Percentiles rank a stretch among this genome's conserved stretches.
phyloP scores from a whole-genome alignment of 2,329 filamentous ascomycete genomes.

The Akanthomyces uredinophilus region DNA sequence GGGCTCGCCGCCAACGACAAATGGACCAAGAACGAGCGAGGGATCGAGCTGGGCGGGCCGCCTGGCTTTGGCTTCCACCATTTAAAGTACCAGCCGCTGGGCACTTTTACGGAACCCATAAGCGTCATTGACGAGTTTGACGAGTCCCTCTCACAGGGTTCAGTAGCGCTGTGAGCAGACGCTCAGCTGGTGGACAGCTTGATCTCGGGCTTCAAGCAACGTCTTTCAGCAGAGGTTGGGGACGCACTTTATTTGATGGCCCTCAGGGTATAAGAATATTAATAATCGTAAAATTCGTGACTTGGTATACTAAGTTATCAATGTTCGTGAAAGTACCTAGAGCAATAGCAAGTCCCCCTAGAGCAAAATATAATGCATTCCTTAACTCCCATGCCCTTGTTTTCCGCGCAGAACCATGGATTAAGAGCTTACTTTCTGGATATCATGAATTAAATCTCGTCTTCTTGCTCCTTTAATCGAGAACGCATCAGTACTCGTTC shows the following conservation, averaged over 20 bases:
- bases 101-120: conserved; percentile 42
- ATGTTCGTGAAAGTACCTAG: no score
- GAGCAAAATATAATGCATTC: neutral
- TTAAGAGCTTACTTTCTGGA: no score
- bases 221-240: no score
- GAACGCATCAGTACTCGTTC: neutral
- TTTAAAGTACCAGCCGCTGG: conserved; percentile 42
- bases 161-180: neutral
- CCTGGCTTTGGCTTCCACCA: conserved; percentile 44
- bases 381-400: neutral
- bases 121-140: conserved; percentile 50
- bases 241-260: no score
- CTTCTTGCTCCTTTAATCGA: neutral
- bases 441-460: neutral
- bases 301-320: neutral
- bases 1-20: conserved; percentile 41
- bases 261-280: neutral
- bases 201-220: no score
- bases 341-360: neutral
- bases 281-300: neutral
- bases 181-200: no score
- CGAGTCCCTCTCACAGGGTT: neutral
- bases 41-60: conserved; percentile 46
- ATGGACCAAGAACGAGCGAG: conserved; percentile 41
- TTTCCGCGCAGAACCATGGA: no score